These are phyloP conservation scores for Ogataea wickerhamii DNA, from an alignment of 805 yeast genomes.

Conservation along the genomic window DNA sequence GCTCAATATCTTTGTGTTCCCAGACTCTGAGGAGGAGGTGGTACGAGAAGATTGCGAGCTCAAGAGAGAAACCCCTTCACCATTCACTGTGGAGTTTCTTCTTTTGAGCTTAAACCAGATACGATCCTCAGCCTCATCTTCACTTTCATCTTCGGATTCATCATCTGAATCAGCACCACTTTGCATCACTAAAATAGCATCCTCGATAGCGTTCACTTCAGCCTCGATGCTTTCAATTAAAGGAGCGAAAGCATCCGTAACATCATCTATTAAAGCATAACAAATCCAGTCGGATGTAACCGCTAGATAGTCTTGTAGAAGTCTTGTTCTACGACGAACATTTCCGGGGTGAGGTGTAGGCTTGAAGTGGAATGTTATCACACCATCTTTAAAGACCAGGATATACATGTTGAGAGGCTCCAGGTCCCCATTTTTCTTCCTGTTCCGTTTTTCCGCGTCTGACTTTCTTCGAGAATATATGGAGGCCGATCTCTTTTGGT, in stretches of 20 bases:
- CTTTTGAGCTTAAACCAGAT: slow-evolving; percentile 30
- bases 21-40: slow-evolving; percentile 28
- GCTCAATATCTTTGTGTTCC: slow-evolving; percentile 46
- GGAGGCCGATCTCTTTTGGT: slow-evolving; percentile 11
- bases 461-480: slow-evolving; percentile 18
- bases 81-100: slow-evolving; percentile 26
- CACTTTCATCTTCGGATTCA: slow-evolving; percentile 39
- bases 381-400: slow-evolving; percentile 87
- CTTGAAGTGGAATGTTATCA: slow-evolving; percentile 87
- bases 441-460: slow-evolving; percentile 12
- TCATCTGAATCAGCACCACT: slow-evolving; percentile 51
- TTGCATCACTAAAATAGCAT: slow-evolving; percentile 83
- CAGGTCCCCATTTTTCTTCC: slow-evolving; percentile 48
- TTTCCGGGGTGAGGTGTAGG: slow-evolving; percentile 96
- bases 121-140: slow-evolving; percentile 38
- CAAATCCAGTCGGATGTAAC: slow-evolving; percentile 97
- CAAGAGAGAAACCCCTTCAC: slow-evolving; percentile 23
- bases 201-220: slow-evolving; percentile 93
- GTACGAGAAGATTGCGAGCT: slow-evolving; percentile 16
- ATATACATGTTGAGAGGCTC: slow-evolving; percentile 91
- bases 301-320: slow-evolving; percentile 80
- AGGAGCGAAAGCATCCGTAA: slow-evolving; percentile 97
- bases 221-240: slow-evolving; percentile 91
- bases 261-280: slow-evolving; percentile 93
- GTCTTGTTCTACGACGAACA: slow-evolving; percentile 87